A percentile compares a stretch with the other conserved stretches of the same genome.
Evolutionary conservation across 768 basidiomycete species (phyloP).

Genomic region (Xerocomellus amylosporus): DNA sequence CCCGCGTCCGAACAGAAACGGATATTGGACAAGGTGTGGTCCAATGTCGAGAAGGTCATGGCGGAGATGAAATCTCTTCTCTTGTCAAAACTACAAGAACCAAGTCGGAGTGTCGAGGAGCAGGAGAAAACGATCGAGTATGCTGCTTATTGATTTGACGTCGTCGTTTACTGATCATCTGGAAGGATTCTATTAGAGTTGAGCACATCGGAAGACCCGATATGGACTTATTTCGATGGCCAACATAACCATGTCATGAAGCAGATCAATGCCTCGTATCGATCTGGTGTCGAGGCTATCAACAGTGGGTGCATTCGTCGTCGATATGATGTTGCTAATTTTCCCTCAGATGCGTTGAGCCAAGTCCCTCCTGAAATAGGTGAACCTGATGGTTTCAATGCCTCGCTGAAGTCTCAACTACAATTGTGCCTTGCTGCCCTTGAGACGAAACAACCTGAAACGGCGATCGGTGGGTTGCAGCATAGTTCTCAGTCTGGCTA

Average conservation of each 20-base stretch:
- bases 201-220: constrained; percentile 81
- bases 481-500: background rate
- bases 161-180: constrained; percentile 8
- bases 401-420: constrained; percentile 55
- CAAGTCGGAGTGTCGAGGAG: constrained; percentile 79
- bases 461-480: constrained; percentile 48
- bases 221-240: constrained; percentile 94
- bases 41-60: constrained; percentile 92
- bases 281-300: constrained; percentile 48
- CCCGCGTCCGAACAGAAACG: constrained; percentile 80
- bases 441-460: constrained; percentile 62
- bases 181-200: constrained; percentile 84
- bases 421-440: constrained; percentile 56
- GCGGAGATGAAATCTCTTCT: constrained; percentile 81
- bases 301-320: constrained; percentile 36
- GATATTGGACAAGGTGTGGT: constrained; percentile 96
- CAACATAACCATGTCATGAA: constrained; percentile 87
- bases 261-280: constrained; percentile 65
- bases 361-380: constrained; percentile 36
- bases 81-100: constrained; percentile 76
- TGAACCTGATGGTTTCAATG: constrained; percentile 39
- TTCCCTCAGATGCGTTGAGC: constrained; percentile 44
- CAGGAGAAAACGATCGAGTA: constrained; percentile 97
- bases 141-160: constrained; percentile 24
- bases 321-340: constrained; percentile 4